Base-by-base conservation (phyloP, 1,284 basidiomycete genomes). In the Boletus semigastroideus region DNA sequence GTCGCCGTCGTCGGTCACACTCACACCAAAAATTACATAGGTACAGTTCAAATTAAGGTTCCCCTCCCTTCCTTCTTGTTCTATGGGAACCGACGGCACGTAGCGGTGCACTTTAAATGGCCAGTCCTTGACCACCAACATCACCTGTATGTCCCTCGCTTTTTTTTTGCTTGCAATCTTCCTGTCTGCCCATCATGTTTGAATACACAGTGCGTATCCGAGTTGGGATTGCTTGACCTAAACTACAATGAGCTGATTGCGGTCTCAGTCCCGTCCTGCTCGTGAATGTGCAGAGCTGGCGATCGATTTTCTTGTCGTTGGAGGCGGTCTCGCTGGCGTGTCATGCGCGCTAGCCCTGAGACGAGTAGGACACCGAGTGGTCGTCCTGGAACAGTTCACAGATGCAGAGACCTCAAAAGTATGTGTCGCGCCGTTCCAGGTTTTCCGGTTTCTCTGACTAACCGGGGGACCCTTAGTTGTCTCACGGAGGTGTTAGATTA, bases 351-450 rank as follows among this genome's bases (percentile, higher is more conserved):
- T 79, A 51, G 75, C 80, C 10, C 68, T 86, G 19, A 63, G 74
- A 47, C 74, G 78, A 38, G 78, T 77, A 5, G 83, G 83, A 4
- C 84, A 86, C 61, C 63, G 68, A 12, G 81, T 80, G 3, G 64
- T 70, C 1, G 77, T 87, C 2, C 61, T 86, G 7, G 85, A 87
- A 58, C 70, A 72, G 48, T 69, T 70, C 37, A 55, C 57, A 6
- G 61, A 62, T 30, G 59, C 72, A n/a, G 60, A 72, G 30, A 17
- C 28, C 25, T 51, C 52, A 27, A 61, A 67, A 52, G 76, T 78
- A 48, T 33, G 74, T 44, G 27, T 30, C 37, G 38, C 38, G 14
- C 37, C 14, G 11, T 28, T 42, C 20, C 40, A 14, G 28, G 16
- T 44, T 20, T 22, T 5, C 7, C 27, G 8, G 34, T 38, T 19